These are phyloP conservation scores for Emmonsia crescens DNA, from an alignment of 2,329 filamentous ascomycete genomes.

Conservation along the genomic window DNA sequence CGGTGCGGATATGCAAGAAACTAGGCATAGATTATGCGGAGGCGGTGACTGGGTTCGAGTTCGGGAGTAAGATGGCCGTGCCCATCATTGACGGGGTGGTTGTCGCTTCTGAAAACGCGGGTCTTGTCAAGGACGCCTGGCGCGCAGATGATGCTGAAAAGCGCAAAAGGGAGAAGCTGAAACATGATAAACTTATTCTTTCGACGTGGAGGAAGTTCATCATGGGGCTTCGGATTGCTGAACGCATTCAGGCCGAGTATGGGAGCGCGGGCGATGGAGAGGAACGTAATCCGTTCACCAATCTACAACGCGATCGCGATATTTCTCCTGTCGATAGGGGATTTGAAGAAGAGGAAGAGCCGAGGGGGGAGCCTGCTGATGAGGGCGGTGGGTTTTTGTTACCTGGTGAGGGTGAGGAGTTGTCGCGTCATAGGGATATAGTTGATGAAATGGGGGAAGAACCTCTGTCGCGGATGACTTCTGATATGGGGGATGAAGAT, in stretches of 20 bases:
- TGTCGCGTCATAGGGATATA: background rate
- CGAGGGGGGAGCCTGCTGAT: constrained; percentile 4
- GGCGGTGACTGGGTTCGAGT: constrained; percentile 92
- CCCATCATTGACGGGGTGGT: constrained; percentile 87
- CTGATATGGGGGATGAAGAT: background rate
- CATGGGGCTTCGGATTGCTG: constrained; percentile 70
- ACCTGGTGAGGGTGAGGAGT: constrained; percentile 19
- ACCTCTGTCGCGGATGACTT: background rate
- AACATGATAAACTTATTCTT: constrained; percentile 62
- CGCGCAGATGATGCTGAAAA: constrained; percentile 65
- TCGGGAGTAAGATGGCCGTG: constrained; percentile 86
- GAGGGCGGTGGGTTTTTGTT: constrained; percentile 23
- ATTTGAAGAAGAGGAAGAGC: background rate
- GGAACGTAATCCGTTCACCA: constrained; percentile 28
- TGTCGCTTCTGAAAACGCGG: constrained; percentile 68
- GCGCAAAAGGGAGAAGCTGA: constrained; percentile 68
- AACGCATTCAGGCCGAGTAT: constrained; percentile 67
- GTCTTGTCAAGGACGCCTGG: constrained; percentile 65
- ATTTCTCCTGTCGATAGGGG: constrained; percentile 4
- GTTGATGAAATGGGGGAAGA: background rate
- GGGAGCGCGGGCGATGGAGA: constrained; percentile 34
- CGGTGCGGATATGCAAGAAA: constrained; percentile 68
- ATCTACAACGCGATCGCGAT: constrained; percentile 4
- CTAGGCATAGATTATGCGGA: constrained; percentile 83
- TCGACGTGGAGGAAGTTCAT: constrained; percentile 77